phyloP scores from a whole-genome alignment of 176 grass and related monocot species.

The Saccharum spontaneum region DNA sequence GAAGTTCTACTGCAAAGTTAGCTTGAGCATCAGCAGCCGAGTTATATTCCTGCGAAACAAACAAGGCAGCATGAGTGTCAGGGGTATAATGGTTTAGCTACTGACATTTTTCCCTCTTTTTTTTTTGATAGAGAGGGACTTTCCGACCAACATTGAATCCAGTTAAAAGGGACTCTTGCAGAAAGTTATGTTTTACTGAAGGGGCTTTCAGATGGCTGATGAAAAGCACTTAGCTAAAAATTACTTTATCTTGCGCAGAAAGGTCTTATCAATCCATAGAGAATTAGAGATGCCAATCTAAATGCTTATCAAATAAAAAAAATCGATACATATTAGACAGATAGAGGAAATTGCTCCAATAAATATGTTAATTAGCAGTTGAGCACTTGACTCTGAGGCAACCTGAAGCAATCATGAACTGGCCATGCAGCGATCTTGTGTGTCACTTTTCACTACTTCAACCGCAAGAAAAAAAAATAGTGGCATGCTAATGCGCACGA shows the following conservation, averaged over 20 bases:
- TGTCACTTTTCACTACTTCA: neutral
- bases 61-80: neutral
- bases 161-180: neutral
- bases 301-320: neutral
- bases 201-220: neutral
- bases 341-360: neutral
- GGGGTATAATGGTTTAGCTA: neutral
- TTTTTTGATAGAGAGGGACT: neutral
- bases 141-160: neutral
- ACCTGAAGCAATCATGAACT: neutral
- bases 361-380: neutral
- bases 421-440: neutral
- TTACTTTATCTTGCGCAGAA: neutral
- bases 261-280: neutral
- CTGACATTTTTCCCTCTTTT: neutral
- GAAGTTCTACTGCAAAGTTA: conserved; percentile 45
- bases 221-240: neutral
- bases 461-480: neutral
- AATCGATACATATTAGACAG: neutral
- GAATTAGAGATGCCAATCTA: neutral
- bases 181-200: neutral
- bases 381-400: neutral
- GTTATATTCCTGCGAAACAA: conserved; percentile 34
- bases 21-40: conserved; percentile 39
- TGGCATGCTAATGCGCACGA: neutral